phyloP scores from a whole-genome alignment of 2,329 filamentous ascomycete species.

The Madurella mycetomatis region DNA sequence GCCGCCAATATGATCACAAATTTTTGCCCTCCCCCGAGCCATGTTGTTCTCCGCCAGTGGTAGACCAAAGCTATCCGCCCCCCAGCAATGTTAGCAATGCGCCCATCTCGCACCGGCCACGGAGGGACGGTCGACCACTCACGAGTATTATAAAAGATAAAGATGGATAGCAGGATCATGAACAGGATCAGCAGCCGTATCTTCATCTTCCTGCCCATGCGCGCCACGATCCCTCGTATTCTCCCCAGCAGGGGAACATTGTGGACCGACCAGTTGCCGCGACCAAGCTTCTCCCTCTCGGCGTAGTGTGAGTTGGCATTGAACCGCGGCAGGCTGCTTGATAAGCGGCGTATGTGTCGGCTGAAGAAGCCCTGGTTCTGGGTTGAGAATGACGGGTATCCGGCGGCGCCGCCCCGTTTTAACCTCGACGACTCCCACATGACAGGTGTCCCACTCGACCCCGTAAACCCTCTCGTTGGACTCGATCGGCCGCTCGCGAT shows the following conservation, averaged over 20 bases:
- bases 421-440: constrained; percentile 82
- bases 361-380: constrained; percentile 84
- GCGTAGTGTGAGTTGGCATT: constrained; percentile 52
- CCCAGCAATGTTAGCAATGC: constrained; percentile 24
- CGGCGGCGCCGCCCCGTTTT: constrained; percentile 66
- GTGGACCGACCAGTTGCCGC: constrained; percentile 50
- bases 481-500: constrained; percentile 66
- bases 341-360: constrained; percentile 76
- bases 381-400: constrained; percentile 74
- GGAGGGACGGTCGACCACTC: constrained; percentile 38
- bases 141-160: constrained; percentile 70
- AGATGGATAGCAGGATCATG: constrained; percentile 55
- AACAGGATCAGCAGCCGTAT: constrained; percentile 57
- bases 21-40: constrained; percentile 80
- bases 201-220: constrained; percentile 62
- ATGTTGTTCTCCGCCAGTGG: constrained; percentile 66
- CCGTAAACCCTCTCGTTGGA: constrained; percentile 50
- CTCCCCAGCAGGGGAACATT: constrained; percentile 45
- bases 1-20: constrained; percentile 90
- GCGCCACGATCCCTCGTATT: constrained; percentile 42
- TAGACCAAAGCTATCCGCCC: constrained; percentile 44
- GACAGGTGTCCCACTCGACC: constrained; percentile 53
- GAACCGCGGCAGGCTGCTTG: constrained; percentile 73
- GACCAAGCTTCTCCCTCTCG: constrained; percentile 73
- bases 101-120: background rate